Conservation (phyloP, 495 filamentous ascomycete genomes). For the Lasiosphaeria miniovina region DNA sequence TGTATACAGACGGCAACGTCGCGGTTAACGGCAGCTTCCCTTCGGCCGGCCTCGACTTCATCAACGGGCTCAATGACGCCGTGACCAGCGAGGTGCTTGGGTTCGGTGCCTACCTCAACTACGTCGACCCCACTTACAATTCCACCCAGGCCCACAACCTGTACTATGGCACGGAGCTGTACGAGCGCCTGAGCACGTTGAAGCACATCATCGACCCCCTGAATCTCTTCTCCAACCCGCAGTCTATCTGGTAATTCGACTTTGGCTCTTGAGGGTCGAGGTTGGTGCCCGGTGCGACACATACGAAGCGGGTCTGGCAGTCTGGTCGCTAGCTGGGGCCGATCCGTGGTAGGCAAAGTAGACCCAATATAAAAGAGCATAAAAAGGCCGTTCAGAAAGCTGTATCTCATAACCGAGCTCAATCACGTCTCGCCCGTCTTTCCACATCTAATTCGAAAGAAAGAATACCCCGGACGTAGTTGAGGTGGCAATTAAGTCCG, state of each 20-base stretch:
- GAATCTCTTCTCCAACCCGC: conserved; percentile 20
- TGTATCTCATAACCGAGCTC: too few species aligned
- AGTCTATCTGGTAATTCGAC: conserved; percentile 7
- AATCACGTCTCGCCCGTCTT: too few species aligned
- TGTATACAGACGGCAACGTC: conserved; percentile 5
- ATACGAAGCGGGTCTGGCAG: too few species aligned
- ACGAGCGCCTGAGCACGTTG: conserved; percentile 4
- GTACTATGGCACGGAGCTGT: conserved; percentile 17
- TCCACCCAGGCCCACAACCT: conserved; percentile 9
- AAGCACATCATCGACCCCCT: conserved; percentile 13
- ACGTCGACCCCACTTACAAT: conserved; percentile 14
- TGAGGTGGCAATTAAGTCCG: too few species aligned
- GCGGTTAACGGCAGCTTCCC: conserved; percentile 7
- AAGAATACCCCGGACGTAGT: too few species aligned
- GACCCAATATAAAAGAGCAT: too few species aligned
- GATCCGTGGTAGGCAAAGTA: too few species aligned
- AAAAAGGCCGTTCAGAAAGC: too few species aligned
- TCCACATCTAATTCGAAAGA: too few species aligned
- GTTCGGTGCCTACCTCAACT: conserved; percentile 15
- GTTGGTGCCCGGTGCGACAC: too few species aligned
- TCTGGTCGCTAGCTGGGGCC: too few species aligned
- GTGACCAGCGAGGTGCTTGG: conserved; percentile 1
- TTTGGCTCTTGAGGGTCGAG: too few species aligned
- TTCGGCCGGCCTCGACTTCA: conserved; percentile 5
- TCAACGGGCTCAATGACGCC: conserved; percentile 17